A percentile compares a stretch with the other conserved stretches of the same genome.
phyloP scores from a whole-genome alignment of 1,284 basidiomycete species.

The Puccinia novopanici region DNA sequence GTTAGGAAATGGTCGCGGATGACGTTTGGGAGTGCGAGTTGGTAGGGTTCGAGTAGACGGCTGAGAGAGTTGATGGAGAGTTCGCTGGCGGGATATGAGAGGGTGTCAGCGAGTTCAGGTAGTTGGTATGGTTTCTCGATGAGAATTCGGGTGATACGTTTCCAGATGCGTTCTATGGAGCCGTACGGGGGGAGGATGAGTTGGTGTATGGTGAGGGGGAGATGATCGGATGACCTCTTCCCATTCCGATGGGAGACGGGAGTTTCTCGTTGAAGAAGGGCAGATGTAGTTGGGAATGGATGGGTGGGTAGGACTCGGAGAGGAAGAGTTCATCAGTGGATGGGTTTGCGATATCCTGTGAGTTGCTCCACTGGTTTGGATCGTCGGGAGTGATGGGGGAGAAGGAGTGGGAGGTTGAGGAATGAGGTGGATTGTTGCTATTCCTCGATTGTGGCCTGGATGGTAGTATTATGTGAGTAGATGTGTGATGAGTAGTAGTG shows the following conservation, averaged over 20 bases:
- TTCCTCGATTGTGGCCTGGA: neutral
- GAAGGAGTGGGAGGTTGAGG: neutral
- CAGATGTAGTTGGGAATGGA: slow-evolving; percentile 6
- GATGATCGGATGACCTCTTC: slow-evolving; percentile 25
- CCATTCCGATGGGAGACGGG: slow-evolving; percentile 35
- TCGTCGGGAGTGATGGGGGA: slow-evolving; percentile 5
- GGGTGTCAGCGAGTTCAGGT: slow-evolving; percentile 28
- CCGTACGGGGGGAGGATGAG: neutral
- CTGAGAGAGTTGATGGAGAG: neutral
- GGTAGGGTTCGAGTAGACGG: neutral
- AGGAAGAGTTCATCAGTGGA: slow-evolving; percentile 49
- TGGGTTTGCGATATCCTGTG: neutral
- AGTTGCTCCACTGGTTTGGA: neutral
- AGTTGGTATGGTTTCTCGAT: slow-evolving; percentile 18
- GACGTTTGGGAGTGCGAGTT: slow-evolving; percentile 53
- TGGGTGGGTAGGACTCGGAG: slow-evolving; percentile 44
- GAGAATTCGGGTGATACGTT: slow-evolving; percentile 20
- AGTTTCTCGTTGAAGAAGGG: slow-evolving; percentile 49
- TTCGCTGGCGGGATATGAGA: slow-evolving; percentile 42
- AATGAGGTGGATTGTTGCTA: neutral
- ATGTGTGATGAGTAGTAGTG: neutral
- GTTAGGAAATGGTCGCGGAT: slow-evolving; percentile 55
- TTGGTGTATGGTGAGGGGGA: neutral
- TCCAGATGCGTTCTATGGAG: slow-evolving; percentile 17
- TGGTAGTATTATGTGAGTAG: neutral